A percentile compares a stretch with the other conserved stretches of the same genome.
These are phyloP conservation scores for Pneumocystis jirovecii DNA, from an alignment of 1,139 yeast genomes.

Conservation along the genomic window DNA sequence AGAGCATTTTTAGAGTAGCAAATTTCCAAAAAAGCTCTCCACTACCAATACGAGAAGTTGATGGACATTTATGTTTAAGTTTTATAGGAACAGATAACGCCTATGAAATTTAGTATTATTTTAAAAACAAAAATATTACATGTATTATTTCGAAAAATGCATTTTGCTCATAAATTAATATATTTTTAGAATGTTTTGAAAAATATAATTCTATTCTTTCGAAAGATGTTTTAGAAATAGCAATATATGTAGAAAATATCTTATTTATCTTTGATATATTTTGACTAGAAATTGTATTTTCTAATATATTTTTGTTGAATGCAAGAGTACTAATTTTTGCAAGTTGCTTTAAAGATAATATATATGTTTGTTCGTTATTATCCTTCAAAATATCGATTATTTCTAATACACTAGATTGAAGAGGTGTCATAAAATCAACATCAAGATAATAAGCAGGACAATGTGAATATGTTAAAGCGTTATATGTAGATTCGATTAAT, in stretches of 20 bases:
- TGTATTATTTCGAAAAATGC: not conserved
- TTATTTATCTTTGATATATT: not conserved
- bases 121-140: not conserved
- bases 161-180: not conserved
- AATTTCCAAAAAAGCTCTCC: not conserved
- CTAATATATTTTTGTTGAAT: not conserved
- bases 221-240: not conserved
- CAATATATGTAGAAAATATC: not conserved
- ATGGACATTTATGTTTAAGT: not conserved
- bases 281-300: not conserved
- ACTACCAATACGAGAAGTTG: not conserved
- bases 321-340: not conserved
- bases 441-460: conserved; percentile 8
- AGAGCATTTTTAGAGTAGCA: not conserved
- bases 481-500: not conserved
- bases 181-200: not conserved
- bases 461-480: conserved; percentile 1
- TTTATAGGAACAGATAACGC: not conserved
- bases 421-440: conserved; percentile 5
- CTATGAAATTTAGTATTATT: not conserved
- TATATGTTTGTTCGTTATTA: not conserved
- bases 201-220: not conserved
- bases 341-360: not conserved
- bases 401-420: conserved; percentile 1
- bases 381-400: not conserved